Conservation (phyloP, 352 stramenopile genomes). For the Pythium phragmitis region DNA sequence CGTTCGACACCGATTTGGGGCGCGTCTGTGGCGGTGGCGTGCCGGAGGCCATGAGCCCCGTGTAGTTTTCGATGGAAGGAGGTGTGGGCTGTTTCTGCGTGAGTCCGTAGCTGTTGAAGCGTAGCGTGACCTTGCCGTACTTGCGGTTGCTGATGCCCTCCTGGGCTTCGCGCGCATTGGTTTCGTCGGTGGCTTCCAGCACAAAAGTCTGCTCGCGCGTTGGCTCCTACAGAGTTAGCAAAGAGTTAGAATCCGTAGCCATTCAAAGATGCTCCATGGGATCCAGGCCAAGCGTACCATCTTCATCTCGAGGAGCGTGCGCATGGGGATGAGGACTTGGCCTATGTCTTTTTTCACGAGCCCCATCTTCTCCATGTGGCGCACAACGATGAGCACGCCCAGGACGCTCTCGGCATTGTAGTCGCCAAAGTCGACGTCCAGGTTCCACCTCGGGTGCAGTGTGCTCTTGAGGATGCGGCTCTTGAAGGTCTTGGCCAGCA, state of each 20-base stretch:
- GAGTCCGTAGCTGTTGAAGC: slow-evolving; percentile 71
- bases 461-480: slow-evolving; percentile 66
- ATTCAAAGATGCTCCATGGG: no score
- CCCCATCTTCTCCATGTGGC: slow-evolving; percentile 71
- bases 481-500: slow-evolving; percentile 48
- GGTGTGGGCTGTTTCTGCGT: slow-evolving; percentile 14
- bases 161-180: slow-evolving; percentile 41
- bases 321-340: slow-evolving; percentile 57
- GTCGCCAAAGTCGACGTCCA: slow-evolving; percentile 80
- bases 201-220: slow-evolving; percentile 55
- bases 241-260: not conserved
- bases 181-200: slow-evolving; percentile 63
- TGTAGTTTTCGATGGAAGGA: slow-evolving; percentile 46
- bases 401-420: slow-evolving; percentile 65
- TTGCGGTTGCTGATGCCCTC: slow-evolving; percentile 65
- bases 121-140: slow-evolving; percentile 59
- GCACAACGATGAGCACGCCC: slow-evolving; percentile 66
- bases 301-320: slow-evolving; percentile 73
- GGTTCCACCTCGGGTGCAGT: slow-evolving; percentile 80
- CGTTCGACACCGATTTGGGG: slow-evolving; percentile 45
- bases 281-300: slow-evolving; percentile 32
- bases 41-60: slow-evolving; percentile 33
- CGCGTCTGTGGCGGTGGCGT: slow-evolving; percentile 30
- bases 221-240: slow-evolving; percentile 39
- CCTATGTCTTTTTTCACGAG: slow-evolving; percentile 76